A percentile compares a stretch with the other conserved stretches of the same genome.
These are phyloP conservation scores for Schwanniomyces polymorphus DNA, from an alignment of 805 yeast genomes.

Conservation along the genomic window DNA sequence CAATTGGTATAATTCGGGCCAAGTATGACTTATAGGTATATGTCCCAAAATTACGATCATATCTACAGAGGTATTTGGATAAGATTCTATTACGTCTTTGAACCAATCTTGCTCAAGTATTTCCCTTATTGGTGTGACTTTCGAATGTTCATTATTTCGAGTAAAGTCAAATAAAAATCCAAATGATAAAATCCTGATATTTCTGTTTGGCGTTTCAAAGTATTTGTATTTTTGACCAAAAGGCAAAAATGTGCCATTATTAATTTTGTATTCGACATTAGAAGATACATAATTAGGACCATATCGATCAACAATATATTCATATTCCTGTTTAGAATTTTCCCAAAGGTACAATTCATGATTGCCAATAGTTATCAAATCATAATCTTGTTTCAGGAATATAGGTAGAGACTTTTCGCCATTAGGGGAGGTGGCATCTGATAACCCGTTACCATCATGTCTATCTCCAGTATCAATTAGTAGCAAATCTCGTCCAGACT, in stretches of 20 bases:
- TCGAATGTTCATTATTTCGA: slow-evolving; percentile 56
- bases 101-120: slow-evolving; percentile 66
- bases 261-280: slow-evolving; percentile 60
- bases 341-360: slow-evolving; percentile 81
- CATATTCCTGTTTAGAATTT: slow-evolving; percentile 65
- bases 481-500: slow-evolving; percentile 59
- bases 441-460: slow-evolving; percentile 91
- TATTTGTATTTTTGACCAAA: slow-evolving; percentile 70
- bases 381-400: slow-evolving; percentile 67
- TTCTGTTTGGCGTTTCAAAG: slow-evolving; percentile 59
- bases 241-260: slow-evolving; percentile 49
- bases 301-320: slow-evolving; percentile 55
- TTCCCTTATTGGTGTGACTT: slow-evolving; percentile 62
- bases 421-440: slow-evolving; percentile 75
- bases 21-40: slow-evolving; percentile 56
- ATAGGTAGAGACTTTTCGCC: slow-evolving; percentile 64
- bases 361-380: slow-evolving; percentile 82
- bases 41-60: slow-evolving; percentile 75
- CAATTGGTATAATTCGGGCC: slow-evolving; percentile 52
- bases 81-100: slow-evolving; percentile 34
- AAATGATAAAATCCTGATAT: slow-evolving; percentile 58
- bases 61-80: slow-evolving; percentile 50
- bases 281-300: slow-evolving; percentile 68
- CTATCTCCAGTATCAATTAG: slow-evolving; percentile 89
- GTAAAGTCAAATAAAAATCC: slow-evolving; percentile 80